Percentiles rank a stretch among this genome's conserved stretches.
Evolutionary conservation across 306 rosid genomes (phyloP).

Genomic region (Medicago ruthenica): DNA sequence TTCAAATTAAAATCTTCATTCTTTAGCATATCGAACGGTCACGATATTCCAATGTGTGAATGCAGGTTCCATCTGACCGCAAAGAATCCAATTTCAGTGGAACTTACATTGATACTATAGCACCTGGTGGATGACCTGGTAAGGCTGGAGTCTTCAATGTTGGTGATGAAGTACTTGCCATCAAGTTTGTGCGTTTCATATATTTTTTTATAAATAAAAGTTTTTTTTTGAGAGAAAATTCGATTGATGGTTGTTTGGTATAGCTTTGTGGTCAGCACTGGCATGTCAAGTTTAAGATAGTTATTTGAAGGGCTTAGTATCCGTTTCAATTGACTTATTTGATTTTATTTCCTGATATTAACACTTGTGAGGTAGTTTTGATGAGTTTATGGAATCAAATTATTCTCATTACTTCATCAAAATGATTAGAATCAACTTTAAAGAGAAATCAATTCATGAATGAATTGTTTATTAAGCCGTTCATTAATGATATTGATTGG

Average conservation of each 20-base stretch:
- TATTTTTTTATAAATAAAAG: background rate
- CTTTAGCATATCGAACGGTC: too few species aligned
- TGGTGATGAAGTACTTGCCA: slow-evolving; percentile 94
- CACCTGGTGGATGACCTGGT: slow-evolving; percentile 86
- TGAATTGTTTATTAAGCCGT: too few species aligned
- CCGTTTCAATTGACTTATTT: background rate
- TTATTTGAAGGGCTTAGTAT: slow-evolving; percentile 16
- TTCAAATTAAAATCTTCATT: too few species aligned
- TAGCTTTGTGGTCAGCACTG: slow-evolving; percentile 15
- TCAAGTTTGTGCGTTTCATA: slow-evolving; percentile 51
- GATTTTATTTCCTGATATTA: background rate
- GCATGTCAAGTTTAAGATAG: slow-evolving; percentile 19
- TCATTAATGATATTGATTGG: too few species aligned
- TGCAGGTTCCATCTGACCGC: too few species aligned
- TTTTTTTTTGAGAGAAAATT: slow-evolving; percentile 35
- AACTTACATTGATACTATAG: slow-evolving; percentile 96
- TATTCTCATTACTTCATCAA: too few species aligned
- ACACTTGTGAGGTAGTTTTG: background rate
- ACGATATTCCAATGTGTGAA: too few species aligned
- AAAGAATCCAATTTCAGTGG: too few species aligned
- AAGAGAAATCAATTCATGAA: too few species aligned
- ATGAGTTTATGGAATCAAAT: background rate
- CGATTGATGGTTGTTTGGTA: background rate
- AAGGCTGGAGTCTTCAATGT: slow-evolving; percentile 70
- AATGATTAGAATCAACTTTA: too few species aligned